Percentiles rank a stretch among this genome's conserved stretches.
phyloP scores from a whole-genome alignment of 176 grass and related monocot species.

The Leersia perrieri region DNA sequence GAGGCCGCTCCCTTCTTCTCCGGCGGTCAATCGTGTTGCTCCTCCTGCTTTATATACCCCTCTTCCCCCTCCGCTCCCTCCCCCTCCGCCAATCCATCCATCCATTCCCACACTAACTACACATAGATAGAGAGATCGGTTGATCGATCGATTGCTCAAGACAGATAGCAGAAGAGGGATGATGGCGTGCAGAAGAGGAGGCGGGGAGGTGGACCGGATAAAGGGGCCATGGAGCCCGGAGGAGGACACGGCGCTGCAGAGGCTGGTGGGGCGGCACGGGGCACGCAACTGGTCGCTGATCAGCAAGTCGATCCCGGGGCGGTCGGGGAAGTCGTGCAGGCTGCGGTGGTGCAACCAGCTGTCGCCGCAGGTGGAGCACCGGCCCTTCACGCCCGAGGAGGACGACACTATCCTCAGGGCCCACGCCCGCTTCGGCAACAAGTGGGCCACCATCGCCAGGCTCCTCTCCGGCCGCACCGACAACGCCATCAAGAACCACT shows the following conservation, averaged over 20 bases:
- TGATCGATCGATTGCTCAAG: too few species aligned
- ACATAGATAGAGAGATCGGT: too few species aligned
- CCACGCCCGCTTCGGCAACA: constrained; percentile 74
- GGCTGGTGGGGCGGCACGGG: constrained; percentile 60
- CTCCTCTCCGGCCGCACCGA: constrained; percentile 82
- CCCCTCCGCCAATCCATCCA: neutral
- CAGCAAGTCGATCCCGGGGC: constrained; percentile 73
- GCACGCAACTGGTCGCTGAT: constrained; percentile 92
- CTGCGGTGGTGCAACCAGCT: constrained; percentile 97
- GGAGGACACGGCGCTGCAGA: constrained; percentile 90
- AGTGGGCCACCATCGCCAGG: constrained; percentile 92
- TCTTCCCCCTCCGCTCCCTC: neutral
- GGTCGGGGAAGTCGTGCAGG: constrained; percentile 86
- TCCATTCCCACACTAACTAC: too few species aligned
- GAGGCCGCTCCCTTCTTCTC: neutral
- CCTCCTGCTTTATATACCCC: neutral
- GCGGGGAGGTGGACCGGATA: constrained; percentile 73
- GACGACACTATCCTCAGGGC: constrained; percentile 89
- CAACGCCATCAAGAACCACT: constrained; percentile 99
- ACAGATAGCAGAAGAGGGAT: too few species aligned
- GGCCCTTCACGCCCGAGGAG: constrained; percentile 78
- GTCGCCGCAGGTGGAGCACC: constrained; percentile 89
- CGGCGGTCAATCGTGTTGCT: too few species aligned
- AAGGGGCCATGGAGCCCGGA: constrained; percentile 97
- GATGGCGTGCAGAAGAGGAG: constrained; percentile 8